A percentile compares a stretch with the other conserved stretches of the same genome.
These are phyloP conservation scores for Aspergillus steynii DNA, from an alignment of 495 filamentous ascomycete species.

Conservation along the genomic window DNA sequence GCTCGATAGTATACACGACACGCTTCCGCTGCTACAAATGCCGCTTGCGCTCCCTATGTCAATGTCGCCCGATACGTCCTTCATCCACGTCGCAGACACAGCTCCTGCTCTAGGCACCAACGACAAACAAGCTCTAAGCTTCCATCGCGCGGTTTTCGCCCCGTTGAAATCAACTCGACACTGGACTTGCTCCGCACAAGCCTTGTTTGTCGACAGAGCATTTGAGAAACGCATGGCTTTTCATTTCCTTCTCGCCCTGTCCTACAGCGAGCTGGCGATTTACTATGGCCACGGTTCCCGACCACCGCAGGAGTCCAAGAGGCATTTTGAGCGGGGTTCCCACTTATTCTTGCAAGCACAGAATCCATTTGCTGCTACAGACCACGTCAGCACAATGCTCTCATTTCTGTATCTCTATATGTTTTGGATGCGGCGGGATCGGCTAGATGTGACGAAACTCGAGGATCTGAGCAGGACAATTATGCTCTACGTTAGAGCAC, in stretches of 20 bases:
- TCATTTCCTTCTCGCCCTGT: conserved; percentile 20
- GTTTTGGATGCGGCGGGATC: conserved; percentile 19
- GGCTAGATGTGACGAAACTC: conserved; percentile 6
- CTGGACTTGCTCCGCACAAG: conserved; percentile 11
- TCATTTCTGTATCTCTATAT: conserved; percentile 20
- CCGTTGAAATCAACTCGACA: conserved; percentile 16
- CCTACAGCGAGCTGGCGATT: conserved; percentile 17
- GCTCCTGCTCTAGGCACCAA: conserved; percentile 4
- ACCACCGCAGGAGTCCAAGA: conserved; percentile 10
- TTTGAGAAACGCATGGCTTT: conserved; percentile 15
- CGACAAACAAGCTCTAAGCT: conserved; percentile 14
- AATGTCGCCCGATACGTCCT: neutral
- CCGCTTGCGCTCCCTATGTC: neutral
- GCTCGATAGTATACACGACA: too few species aligned
- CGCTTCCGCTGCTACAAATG: neutral
- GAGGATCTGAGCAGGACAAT: conserved; percentile 9
- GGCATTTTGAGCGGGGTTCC: conserved; percentile 13
- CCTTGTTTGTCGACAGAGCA: conserved; percentile 16
- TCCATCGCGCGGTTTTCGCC: conserved; percentile 16
- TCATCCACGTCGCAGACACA: neutral
- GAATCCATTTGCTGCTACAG: conserved; percentile 1
- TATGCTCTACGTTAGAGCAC: conserved; percentile 6
- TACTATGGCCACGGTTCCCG: conserved; percentile 7
- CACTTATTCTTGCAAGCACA: conserved; percentile 8
- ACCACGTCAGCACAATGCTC: conserved; percentile 16